Conservation (phyloP, 306 rosid genomes). For the Cicer pinnatifidum region DNA sequence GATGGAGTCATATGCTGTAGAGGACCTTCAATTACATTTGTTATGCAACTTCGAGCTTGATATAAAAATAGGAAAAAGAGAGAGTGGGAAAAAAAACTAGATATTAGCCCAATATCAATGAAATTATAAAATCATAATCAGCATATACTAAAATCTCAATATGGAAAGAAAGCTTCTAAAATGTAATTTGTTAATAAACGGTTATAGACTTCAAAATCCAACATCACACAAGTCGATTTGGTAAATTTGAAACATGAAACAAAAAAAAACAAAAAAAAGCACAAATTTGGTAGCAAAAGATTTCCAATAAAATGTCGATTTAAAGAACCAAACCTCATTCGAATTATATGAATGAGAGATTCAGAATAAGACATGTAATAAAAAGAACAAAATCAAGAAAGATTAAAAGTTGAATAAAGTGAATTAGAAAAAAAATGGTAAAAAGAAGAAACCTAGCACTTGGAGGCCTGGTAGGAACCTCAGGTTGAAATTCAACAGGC, state of each 20-base stretch:
- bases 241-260: neutral
- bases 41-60: constrained; percentile 20
- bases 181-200: neutral
- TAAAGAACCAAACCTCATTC: constrained; percentile 19
- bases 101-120: neutral
- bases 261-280: neutral
- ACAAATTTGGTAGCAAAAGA: neutral
- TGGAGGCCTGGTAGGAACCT: constrained; percentile 89
- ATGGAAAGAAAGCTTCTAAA: constrained; percentile 2
- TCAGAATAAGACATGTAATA: neutral
- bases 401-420: neutral
- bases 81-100: constrained; percentile 11
- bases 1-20: neutral
- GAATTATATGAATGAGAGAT: constrained; percentile 12
- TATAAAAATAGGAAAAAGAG: neutral
- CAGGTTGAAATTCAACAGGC: constrained; percentile 95
- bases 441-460: constrained; percentile 76
- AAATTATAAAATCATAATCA: constrained; percentile 32
- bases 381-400: neutral
- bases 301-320: constrained; percentile 25
- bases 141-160: neutral
- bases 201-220: neutral
- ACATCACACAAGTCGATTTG: neutral
- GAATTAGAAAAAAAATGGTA: neutral
- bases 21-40: neutral